Conservation (phyloP, 345 rosid genomes). For the Populus ilicifolia region DNA sequence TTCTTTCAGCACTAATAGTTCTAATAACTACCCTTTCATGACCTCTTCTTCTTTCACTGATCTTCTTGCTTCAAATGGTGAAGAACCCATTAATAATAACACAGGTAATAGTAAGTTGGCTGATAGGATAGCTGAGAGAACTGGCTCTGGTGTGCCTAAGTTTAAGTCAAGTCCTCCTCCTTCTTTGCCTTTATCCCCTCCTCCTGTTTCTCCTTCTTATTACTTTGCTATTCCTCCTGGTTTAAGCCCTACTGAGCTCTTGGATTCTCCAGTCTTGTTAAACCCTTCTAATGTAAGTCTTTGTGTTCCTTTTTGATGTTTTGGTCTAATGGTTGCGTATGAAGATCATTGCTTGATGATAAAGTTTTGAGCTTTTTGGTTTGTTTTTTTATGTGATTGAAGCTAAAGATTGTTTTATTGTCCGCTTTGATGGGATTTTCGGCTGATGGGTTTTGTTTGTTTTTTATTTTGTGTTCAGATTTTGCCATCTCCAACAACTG, state of each 20-base stretch:
- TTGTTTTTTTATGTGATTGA: background rate
- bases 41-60: slow-evolving; percentile 49
- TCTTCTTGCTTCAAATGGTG: slow-evolving; percentile 43
- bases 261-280: slow-evolving; percentile 83
- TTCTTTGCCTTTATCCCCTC: slow-evolving; percentile 76
- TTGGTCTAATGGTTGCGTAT: background rate
- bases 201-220: slow-evolving; percentile 60
- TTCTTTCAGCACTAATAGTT: slow-evolving; percentile 25
- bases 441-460: background rate
- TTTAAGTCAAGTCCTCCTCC: slow-evolving; percentile 79
- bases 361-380: background rate
- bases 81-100: slow-evolving; percentile 5
- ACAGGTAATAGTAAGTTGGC: slow-evolving; percentile 10
- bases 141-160: slow-evolving; percentile 73
- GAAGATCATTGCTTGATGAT: background rate
- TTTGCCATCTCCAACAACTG: slow-evolving; percentile 89
- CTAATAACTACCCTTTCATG: slow-evolving; percentile 31
- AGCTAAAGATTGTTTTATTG: slow-evolving; percentile 1
- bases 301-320: background rate
- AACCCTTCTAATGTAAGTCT: slow-evolving; percentile 61
- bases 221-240: slow-evolving; percentile 78
- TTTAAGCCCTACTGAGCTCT: slow-evolving; percentile 62
- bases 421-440: slow-evolving; percentile 2
- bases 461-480: slow-evolving; percentile 38
- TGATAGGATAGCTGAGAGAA: slow-evolving; percentile 49